Base-by-base conservation (phyloP, 495 filamentous ascomycete genomes). In the Aspergillus heteromorphus region DNA sequence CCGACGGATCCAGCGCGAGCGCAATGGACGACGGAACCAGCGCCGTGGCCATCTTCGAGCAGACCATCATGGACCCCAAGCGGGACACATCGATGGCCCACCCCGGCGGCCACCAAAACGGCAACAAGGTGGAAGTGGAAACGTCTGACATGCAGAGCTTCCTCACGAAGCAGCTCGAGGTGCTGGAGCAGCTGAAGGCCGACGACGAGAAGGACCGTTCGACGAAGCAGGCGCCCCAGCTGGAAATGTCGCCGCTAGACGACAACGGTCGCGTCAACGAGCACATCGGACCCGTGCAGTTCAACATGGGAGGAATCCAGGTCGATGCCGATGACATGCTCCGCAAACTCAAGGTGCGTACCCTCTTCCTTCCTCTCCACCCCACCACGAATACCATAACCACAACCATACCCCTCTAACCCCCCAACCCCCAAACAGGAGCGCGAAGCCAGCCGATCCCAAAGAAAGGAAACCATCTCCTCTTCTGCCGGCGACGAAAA, bases 221-320 rank as follows among this genome's bases (percentile, higher is more conserved):
- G 36, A 67, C 62, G 21, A 73, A 70, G 53, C 62, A 63, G 54
- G 57, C 63, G 16, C 71, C 65, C 18, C 71, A 71, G 72, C 66
- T 75, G 48, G 73, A 75, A 40, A 76, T 74, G 73, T 72, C 73
- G 2, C 70, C 69, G 14, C 59, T 75, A 54, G 76, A 72, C 55
- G 65, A 79, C 40, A 68, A 84, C 63, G 80, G 83, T 36, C 77
- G 79, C 53, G 86, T 95, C 43, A 86, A 84, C 61, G 90, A 96
- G 64, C 90, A 96, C 58, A 95, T 96, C 55, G 92, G 92, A 0
- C 92, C 92, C 2, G 91, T 96, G 54, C 91, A 97, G 61, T 95
- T 96, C 70, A 97, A 97, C 64, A 90, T 96, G 80, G 92, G 92
- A 18, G 92, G 92, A 52, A 96, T 97, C 51, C 92, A 97, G 64